Percentiles rank a stretch among this genome's conserved stretches.
Conservation (phyloP, 1,139 yeast genomes). For the Yamadazyma oceani region DNA sequence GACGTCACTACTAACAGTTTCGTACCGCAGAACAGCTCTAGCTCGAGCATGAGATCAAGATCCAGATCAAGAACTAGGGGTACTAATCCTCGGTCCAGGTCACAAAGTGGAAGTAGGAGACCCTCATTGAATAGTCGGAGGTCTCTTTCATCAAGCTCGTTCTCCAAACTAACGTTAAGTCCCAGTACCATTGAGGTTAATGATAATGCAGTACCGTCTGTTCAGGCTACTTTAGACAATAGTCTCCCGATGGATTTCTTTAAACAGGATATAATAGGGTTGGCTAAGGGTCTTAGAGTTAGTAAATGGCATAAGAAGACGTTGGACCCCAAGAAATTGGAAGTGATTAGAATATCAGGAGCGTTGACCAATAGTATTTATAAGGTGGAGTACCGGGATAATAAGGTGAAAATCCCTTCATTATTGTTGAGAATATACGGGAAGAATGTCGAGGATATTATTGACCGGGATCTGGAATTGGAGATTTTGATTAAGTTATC, state of each 20-base stretch:
- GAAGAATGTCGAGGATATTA: constrained; percentile 81
- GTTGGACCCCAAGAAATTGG: constrained; percentile 46
- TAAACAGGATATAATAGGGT: constrained; percentile 73
- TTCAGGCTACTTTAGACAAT: constrained; percentile 56
- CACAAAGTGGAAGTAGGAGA: constrained; percentile 37
- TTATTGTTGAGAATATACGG: constrained; percentile 84
- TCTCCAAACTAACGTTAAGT: constrained; percentile 24
- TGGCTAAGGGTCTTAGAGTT: constrained; percentile 63
- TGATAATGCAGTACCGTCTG: constrained; percentile 33
- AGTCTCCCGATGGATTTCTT: constrained; percentile 80
- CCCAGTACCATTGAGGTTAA: constrained; percentile 31
- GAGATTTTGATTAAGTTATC: constrained; percentile 72
- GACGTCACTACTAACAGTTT: constrained; percentile 27
- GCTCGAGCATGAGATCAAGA: constrained; percentile 19
- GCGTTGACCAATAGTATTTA: constrained; percentile 92
- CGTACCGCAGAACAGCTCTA: not conserved
- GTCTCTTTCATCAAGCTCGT: constrained; percentile 33
- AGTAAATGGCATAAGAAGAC: constrained; percentile 71
- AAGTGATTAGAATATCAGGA: constrained; percentile 68
- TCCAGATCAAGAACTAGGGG: constrained; percentile 40
- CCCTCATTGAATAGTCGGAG: constrained; percentile 32
- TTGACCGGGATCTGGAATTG: constrained; percentile 83
- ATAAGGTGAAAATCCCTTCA: constrained; percentile 33
- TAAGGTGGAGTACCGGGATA: constrained; percentile 51
- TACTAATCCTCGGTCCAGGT: constrained; percentile 35